These are phyloP conservation scores for Croton laevigatus DNA, from an alignment of 441 rosid genomes.

Conservation along the genomic window DNA sequence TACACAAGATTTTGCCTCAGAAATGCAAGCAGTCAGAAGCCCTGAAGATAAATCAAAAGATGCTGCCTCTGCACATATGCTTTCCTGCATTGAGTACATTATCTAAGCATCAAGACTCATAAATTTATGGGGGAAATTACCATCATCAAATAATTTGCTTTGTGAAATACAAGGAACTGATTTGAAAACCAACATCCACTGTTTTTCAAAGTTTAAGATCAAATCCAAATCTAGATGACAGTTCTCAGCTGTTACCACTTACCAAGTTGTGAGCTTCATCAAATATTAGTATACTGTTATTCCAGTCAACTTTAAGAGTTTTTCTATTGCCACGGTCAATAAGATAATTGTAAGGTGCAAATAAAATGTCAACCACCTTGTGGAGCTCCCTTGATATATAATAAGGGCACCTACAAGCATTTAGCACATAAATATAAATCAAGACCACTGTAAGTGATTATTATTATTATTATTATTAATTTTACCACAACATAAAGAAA, in stretches of 20 bases:
- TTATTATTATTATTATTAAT: not conserved
- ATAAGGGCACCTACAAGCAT: slow-evolving; percentile 79
- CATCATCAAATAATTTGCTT: not conserved
- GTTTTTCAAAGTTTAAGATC: not conserved
- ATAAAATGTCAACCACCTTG: slow-evolving; percentile 80
- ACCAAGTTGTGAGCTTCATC: slow-evolving; percentile 99
- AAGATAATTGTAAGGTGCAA: slow-evolving; percentile 91
- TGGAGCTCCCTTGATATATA: slow-evolving; percentile 83
- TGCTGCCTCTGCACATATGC: slow-evolving; percentile 93
- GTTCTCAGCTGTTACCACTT: slow-evolving; percentile 33
- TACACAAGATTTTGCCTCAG: slow-evolving; percentile 82
- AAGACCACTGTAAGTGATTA: slow-evolving; percentile 14
- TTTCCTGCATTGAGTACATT: slow-evolving; percentile 56
- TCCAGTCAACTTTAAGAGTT: slow-evolving; percentile 65
- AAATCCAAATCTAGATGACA: slow-evolving; percentile 4
- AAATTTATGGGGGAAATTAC: slow-evolving; percentile 2
- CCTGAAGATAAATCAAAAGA: slow-evolving; percentile 89
- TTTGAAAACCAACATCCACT: not conserved
- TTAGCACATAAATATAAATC: slow-evolving; percentile 22
- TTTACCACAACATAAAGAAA: slow-evolving; percentile 11
- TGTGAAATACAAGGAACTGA: slow-evolving; percentile 8
- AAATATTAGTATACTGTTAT: slow-evolving; percentile 69
- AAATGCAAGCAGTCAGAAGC: slow-evolving; percentile 78
- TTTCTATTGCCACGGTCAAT: slow-evolving; percentile 68
- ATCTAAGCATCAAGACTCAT: slow-evolving; percentile 23